Conservation (phyloP, 2,329 filamentous ascomycete genomes). For the Claviceps pusilla region DNA sequence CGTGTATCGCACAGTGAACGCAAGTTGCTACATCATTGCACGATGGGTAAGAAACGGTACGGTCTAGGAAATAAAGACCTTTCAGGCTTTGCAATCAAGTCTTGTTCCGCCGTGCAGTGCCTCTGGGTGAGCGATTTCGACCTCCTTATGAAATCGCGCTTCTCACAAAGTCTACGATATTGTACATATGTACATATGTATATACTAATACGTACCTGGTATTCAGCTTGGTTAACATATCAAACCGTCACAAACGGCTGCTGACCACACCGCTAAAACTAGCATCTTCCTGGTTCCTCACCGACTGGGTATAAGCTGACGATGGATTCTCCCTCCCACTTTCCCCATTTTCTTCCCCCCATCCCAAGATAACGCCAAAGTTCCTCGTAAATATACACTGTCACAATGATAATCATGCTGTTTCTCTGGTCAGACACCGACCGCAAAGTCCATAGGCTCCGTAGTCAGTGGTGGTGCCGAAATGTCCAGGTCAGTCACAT, state of each 20-base stretch:
- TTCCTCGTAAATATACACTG: neutral
- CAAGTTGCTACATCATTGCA: too few species aligned
- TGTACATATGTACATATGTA: neutral
- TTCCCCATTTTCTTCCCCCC: neutral
- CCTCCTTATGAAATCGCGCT: neutral
- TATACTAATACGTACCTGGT: neutral
- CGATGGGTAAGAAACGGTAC: too few species aligned
- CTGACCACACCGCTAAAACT: neutral
- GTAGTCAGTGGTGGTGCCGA: constrained; percentile 10
- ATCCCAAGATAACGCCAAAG: neutral
- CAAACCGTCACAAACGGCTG: neutral
- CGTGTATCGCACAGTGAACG: too few species aligned
- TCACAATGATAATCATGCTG: neutral
- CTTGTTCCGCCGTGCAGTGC: too few species aligned
- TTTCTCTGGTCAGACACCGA: constrained; percentile 1
- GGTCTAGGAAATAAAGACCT: too few species aligned
- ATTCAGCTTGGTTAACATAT: neutral
- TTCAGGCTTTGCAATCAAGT: too few species aligned
- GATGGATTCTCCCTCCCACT: neutral
- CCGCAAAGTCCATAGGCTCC: constrained; percentile 17
- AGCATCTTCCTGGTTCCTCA: neutral
- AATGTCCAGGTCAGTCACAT: constrained; percentile 25
- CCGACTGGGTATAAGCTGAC: constrained; percentile 1
- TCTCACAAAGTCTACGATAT: neutral
- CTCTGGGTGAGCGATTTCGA: too few species aligned